Conservation (phyloP, 441 rosid species). For the Syzygium syzygioides region DNA sequence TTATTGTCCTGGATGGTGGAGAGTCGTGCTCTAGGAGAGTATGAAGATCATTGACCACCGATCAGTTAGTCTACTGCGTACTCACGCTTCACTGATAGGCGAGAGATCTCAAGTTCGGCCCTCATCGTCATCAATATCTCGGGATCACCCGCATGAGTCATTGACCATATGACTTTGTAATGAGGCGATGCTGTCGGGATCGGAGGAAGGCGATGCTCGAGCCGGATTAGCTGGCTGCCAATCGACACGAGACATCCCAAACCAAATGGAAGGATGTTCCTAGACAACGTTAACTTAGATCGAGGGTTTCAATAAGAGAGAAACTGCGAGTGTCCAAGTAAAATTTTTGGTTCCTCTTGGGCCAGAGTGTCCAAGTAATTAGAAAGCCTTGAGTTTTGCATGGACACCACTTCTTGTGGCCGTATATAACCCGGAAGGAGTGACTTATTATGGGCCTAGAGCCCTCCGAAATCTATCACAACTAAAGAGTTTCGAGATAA, state of each 20-base stretch:
- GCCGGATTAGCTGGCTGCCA: not conserved
- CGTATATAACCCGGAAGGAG: not conserved
- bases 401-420: not conserved
- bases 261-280: too few species aligned
- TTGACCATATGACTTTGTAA: not conserved
- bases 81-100: not conserved
- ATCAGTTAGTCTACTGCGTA: not conserved
- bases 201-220: fast-evolving
- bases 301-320: too few species aligned
- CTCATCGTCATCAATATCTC: not conserved
- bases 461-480: not conserved
- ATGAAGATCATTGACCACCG: not conserved
- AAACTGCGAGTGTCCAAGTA: too few species aligned
- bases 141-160: not conserved
- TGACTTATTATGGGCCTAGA: not conserved
- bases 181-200: not conserved
- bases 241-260: too few species aligned
- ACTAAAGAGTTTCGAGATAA: not conserved
- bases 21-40: not conserved
- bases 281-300: too few species aligned
- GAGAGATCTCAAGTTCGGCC: not conserved
- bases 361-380: too few species aligned
- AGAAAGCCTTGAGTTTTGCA: too few species aligned
- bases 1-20: not conserved
- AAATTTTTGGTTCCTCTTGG: too few species aligned